These are phyloP conservation scores for Gossypium stocksii DNA, from an alignment of 345 rosid species.

Conservation along the genomic window DNA sequence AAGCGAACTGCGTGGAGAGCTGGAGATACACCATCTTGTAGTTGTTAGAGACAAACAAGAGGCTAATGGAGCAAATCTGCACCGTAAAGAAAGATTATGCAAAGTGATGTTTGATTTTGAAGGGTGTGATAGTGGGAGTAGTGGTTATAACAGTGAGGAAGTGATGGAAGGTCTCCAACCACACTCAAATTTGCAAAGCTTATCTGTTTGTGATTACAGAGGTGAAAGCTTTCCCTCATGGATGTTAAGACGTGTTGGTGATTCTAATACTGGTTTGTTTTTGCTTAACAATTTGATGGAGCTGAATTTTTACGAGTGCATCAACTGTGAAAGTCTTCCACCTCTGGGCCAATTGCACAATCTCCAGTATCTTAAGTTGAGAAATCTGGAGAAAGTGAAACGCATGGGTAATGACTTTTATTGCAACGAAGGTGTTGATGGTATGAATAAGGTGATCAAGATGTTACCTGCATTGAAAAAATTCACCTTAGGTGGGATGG, in stretches of 20 bases:
- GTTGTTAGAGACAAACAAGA: neutral
- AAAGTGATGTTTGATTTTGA: neutral
- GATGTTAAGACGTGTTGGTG: no score
- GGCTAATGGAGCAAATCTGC: conserved; percentile 16
- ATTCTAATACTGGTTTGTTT: no score
- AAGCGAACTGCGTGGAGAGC: neutral
- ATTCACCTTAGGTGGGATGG: no score
- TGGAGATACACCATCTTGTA: neutral
- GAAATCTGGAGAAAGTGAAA: neutral
- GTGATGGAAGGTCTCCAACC: neutral
- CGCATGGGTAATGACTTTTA: neutral
- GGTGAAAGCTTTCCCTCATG: no score
- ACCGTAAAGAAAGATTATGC: neutral
- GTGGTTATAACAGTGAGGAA: neutral
- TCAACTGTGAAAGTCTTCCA: no score
- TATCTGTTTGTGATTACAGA: accelerated
- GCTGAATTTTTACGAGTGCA: no score
- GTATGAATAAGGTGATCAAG: no score
- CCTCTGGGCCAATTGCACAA: neutral
- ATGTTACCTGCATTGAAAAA: no score
- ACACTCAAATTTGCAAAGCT: neutral
- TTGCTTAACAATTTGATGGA: no score
- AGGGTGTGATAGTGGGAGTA: neutral
- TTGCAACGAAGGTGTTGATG: no score
- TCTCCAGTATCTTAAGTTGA: neutral